phyloP scores from a whole-genome alignment of 2,329 filamentous ascomycete species.

The Fusarium sp. region DNA sequence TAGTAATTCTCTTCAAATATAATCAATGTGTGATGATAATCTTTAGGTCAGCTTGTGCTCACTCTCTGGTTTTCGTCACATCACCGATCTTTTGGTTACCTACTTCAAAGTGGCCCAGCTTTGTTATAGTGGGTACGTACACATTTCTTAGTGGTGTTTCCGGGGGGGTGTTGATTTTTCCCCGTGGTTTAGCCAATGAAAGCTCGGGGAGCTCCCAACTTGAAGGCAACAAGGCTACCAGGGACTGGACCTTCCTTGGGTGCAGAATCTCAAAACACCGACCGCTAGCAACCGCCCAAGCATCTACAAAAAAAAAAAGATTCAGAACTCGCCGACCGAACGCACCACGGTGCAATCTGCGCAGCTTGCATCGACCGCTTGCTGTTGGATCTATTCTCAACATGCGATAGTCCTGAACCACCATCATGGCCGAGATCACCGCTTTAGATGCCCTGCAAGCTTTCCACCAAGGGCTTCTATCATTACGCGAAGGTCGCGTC shows the following conservation, averaged over 20 bases:
- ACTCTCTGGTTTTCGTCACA: not conserved
- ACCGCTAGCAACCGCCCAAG: conserved; percentile 28
- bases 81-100: not conserved
- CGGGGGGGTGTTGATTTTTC: not conserved
- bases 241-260: not conserved
- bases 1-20: not conserved
- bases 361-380: conserved; percentile 35
- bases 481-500: conserved; percentile 76
- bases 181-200: conserved; percentile 40
- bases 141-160: conserved; percentile 26
- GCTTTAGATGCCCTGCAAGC: conserved; percentile 82
- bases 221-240: conserved; percentile 47
- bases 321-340: conserved; percentile 37
- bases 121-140: conserved; percentile 27
- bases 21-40: not conserved
- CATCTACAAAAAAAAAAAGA: conserved; percentile 38
- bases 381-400: conserved; percentile 43
- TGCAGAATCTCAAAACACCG: conserved; percentile 49
- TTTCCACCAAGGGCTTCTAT: conserved; percentile 86
- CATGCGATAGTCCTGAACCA: conserved; percentile 61
- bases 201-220: conserved; percentile 32
- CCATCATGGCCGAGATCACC: conserved; percentile 78
- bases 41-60: not conserved
- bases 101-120: not conserved
- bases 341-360: conserved; percentile 42